phyloP scores from a whole-genome alignment of 1,139 yeast genomes.

The Candida buenavistaensis region DNA sequence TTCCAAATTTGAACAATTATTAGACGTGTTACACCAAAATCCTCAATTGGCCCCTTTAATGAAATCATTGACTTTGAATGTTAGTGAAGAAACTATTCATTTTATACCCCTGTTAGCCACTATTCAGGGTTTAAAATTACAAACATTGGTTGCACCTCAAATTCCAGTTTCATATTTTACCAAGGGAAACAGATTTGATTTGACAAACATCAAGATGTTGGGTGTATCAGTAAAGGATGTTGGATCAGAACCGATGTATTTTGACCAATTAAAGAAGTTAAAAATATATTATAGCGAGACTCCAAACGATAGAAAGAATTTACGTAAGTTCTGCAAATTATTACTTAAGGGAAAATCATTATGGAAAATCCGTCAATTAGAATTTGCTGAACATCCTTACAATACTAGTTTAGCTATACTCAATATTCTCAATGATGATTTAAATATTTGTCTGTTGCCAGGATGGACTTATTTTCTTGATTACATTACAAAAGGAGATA shows the following conservation, averaged over 20 bases:
- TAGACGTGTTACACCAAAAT: conserved; percentile 2
- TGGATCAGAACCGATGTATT: conserved; percentile 1
- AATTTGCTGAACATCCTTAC: conserved; percentile 6
- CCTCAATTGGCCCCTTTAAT: conserved; percentile 3
- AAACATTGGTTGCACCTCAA: conserved; percentile 8
- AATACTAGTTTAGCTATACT: conserved; percentile 7
- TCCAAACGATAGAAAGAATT: conserved; percentile 5
- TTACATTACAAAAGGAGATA: conserved; percentile 2
- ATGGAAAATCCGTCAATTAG: conserved; percentile 7
- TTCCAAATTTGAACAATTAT: conserved; percentile 6
- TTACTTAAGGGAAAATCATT: conserved; percentile 3
- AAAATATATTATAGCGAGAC: conserved; percentile 8
- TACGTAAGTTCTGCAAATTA: conserved; percentile 4
- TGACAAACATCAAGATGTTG: conserved; percentile 4
- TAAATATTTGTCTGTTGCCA: conserved; percentile 3
- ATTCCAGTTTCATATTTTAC: conserved; percentile 8
- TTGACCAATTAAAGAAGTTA: conserved; percentile 8
- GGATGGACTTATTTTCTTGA: conserved; percentile 9
- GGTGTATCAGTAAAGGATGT: conserved; percentile 6
- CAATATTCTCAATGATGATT: conserved; percentile 8
- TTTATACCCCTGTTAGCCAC: conserved; percentile 2
- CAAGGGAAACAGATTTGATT: conserved; percentile 1
- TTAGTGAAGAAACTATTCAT: conserved; percentile 7
- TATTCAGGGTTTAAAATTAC: conserved; percentile 3
- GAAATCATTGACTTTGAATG: conserved; percentile 7